These are phyloP conservation scores for Dioscorea dumetorum DNA, from an alignment of 106 monocot genomes.

Conservation along the genomic window DNA sequence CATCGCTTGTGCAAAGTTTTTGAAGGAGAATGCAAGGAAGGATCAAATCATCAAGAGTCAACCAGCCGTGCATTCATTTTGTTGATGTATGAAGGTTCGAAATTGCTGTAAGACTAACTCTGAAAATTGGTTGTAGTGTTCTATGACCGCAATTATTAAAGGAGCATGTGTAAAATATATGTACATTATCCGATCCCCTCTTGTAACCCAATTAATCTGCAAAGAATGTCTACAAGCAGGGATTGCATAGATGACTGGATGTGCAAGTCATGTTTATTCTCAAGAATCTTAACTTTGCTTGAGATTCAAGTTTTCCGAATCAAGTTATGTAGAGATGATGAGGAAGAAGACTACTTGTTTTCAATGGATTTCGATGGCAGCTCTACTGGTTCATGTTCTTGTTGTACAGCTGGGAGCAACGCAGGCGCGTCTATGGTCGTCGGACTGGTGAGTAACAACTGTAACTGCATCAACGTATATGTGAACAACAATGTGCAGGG, in stretches of 20 bases:
- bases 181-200: background rate
- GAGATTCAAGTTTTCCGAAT: too few relatives aligned
- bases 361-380: too few relatives aligned
- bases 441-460: background rate
- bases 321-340: too few relatives aligned
- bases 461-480: conserved; percentile 50
- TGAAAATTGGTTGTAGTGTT: background rate
- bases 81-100: background rate
- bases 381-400: background rate
- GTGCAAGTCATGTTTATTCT: background rate
- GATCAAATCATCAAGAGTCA: too few relatives aligned
- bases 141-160: background rate
- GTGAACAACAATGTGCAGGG: conserved; percentile 84
- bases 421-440: conserved; percentile 28
- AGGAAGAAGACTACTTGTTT: too few relatives aligned
- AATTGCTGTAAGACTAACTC: background rate
- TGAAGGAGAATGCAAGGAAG: too few relatives aligned
- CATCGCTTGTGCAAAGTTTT: too few relatives aligned
- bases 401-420: conserved; percentile 8
- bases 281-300: conserved; percentile 12
- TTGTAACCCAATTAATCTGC: too few relatives aligned
- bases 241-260: background rate
- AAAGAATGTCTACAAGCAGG: too few relatives aligned
- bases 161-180: background rate
- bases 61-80: background rate